Conservation (phyloP, 1,284 basidiomycete species). For the Marasmius sp. region DNA sequence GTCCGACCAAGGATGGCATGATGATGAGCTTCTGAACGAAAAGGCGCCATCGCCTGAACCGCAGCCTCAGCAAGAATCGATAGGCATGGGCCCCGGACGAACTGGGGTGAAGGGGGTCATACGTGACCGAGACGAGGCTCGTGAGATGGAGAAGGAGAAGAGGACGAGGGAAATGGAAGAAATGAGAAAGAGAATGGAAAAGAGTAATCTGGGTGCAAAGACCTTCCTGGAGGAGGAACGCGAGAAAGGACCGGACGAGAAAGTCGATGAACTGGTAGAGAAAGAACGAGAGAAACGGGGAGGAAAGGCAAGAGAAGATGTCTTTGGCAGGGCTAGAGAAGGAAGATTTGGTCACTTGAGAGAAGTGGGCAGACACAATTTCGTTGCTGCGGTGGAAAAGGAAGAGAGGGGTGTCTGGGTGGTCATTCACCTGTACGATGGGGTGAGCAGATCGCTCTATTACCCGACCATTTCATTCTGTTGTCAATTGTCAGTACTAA, state of each 20-base stretch:
- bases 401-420: conserved; percentile 74
- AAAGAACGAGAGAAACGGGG: conserved; percentile 37
- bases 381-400: conserved; percentile 72
- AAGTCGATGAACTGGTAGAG: conserved; percentile 40
- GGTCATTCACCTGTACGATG: conserved; percentile 81
- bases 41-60: conserved; percentile 34
- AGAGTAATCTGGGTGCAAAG: conserved; percentile 16
- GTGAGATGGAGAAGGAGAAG: conserved; percentile 48
- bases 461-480: conserved; percentile 9
- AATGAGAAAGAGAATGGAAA: conserved; percentile 18
- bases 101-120: conserved; percentile 86
- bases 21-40: conserved; percentile 41
- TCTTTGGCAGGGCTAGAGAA: conserved; percentile 46
- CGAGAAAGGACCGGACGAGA: conserved; percentile 49
- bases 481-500: background rate
- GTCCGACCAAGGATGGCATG: conserved; percentile 47
- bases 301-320: conserved; percentile 32
- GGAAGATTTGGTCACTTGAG: conserved; percentile 78
- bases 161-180: conserved; percentile 13
- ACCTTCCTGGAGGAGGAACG: conserved; percentile 45
- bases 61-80: conserved; percentile 39
- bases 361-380: conserved; percentile 77
- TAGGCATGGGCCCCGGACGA: conserved; percentile 81
- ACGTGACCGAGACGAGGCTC: conserved; percentile 71
- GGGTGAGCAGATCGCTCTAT: conserved; percentile 47